phyloP scores from a whole-genome alignment of 768 basidiomycete species.

The Collybia sp. region DNA sequence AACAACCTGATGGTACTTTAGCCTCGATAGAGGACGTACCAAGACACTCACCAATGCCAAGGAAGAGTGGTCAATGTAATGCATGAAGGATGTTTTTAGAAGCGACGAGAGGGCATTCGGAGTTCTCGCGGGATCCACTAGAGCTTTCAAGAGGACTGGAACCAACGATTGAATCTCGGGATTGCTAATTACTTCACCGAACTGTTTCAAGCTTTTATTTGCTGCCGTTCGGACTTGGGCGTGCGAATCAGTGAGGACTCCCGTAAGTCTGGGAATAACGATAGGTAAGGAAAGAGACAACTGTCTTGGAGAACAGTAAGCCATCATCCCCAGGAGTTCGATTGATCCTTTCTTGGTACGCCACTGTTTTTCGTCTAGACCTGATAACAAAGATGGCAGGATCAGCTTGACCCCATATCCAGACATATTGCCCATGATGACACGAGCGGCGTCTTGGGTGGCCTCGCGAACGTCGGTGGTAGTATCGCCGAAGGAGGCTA shows the following conservation, averaged over 20 bases:
- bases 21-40: too few relatives aligned
- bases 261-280: constrained; percentile 93
- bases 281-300: constrained; percentile 92
- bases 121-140: constrained; percentile 93
- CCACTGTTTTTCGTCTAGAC: constrained; percentile 98
- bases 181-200: constrained; percentile 97
- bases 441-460: constrained; percentile 83
- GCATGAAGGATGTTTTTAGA: constrained; percentile 93
- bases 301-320: constrained; percentile 94
- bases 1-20: constrained; percentile 54
- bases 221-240: constrained; percentile 91
- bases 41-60: constrained; percentile 69
- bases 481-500: constrained; percentile 84
- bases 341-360: constrained; percentile 96
- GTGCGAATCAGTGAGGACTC: constrained; percentile 95
- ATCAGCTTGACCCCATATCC: constrained; percentile 96
- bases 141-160: constrained; percentile 84
- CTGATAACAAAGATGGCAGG: constrained; percentile 81
- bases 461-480: constrained; percentile 89
- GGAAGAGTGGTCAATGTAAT: constrained; percentile 97
- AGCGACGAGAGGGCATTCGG: constrained; percentile 79
- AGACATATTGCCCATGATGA: constrained; percentile 94
- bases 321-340: constrained; percentile 96
- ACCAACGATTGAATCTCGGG: constrained; percentile 94
- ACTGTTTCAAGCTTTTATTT: constrained; percentile 94